Base-by-base conservation (phyloP, 768 basidiomycete genomes). In the Panaeolus papilionaceus region DNA sequence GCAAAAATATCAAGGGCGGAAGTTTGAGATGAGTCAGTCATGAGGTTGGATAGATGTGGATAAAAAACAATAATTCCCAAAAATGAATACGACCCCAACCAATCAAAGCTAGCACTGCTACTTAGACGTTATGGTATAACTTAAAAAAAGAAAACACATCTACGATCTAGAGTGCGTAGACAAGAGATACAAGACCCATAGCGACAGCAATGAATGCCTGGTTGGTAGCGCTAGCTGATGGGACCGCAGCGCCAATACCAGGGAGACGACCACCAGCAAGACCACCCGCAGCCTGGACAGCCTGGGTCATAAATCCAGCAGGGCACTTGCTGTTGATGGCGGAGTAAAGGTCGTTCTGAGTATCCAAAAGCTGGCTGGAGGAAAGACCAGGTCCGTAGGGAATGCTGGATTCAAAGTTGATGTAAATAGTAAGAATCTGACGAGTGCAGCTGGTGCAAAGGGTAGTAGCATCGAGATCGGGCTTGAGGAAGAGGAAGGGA, bases 361-460 rank as follows among this genome's bases (percentile, higher is more conserved):
- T 86, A 38, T 80, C 74, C 54, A 99, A 81, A 65, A 98, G 81
- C 14, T 82, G 75, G 73, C 90, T 92, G 72, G 84, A 83, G 67
- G 69, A 64, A 33, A 98, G 74, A 62, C 97, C 95, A 37, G 91
- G 87, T 8, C 85, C 92, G 77, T 95, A 98, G 1, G 92, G 91
- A 51, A 82, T 79, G 66, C 77, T 76, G 47, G 88, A 85, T 80
- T 96, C 93, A 78, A 87, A 96, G 66, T 81, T 78, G 78, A 94
- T 89, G 85, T 93, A 99, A 9, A 88, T 71, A 1, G 88, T 86
- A 71, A 99, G 75, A 75, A 96, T 81, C 69, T 85, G 85, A 76
- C 92, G 88, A 12, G 93, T 89, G 89, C 97, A 99, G 14, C 89
- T 71, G 2, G 85, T 89, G 89, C 97, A 98, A 51, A 98, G 89